Base-by-base conservation (phyloP, 2,329 filamentous ascomycete species). In the Fusarium stilboides region DNA sequence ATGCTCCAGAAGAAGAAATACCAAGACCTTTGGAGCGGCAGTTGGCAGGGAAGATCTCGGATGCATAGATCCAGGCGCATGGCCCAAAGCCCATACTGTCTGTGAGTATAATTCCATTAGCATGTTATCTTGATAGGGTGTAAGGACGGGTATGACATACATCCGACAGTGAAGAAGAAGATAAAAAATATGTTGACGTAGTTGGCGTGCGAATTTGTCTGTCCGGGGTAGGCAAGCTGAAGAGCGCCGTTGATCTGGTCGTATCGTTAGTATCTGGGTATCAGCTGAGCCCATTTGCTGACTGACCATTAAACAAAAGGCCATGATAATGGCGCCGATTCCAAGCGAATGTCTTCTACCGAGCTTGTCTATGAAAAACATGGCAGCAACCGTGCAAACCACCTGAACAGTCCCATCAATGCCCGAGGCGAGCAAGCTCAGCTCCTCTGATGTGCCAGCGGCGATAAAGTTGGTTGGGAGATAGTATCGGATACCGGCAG, bases 351-450 rank as follows among this genome's bases (percentile, higher is more conserved):
- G 61, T 10, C 61, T 57, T 45, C 61, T 26, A 9, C 61, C 61
- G 4, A 64, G n/a, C 20, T 64, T 64, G 8, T 64, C 61, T 15
- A 64, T 64, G 6, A 64, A 64, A 43, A 64, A 64, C 58, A 64
- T 64, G 2, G 61, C 61, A 7, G 61, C 59, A 64, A 64, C 8
- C 10, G 61, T 64, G n/a, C 61, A 64, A 1, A 43, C 37, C 8
- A 64, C 61, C 10, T 64, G 61, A 1, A 64, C 61, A 9, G 61
- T 64, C 5, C 61, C 61, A 2, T 64, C 61, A 2, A 64, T 64
- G 1, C 59, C 61, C 36, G 61, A 64, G 5, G 60, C 60, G 17
- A 63, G 42, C 0, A 63, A 10, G 5, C 60, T 63, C 40, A 63
- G 8, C 10, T 63, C 60, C 6, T 63, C 9, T 3, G 60, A 63